A percentile compares a stretch with the other conserved stretches of the same genome.
Conservation (phyloP, 2,329 filamentous ascomycete species). For the Fusarium aywerte region DNA sequence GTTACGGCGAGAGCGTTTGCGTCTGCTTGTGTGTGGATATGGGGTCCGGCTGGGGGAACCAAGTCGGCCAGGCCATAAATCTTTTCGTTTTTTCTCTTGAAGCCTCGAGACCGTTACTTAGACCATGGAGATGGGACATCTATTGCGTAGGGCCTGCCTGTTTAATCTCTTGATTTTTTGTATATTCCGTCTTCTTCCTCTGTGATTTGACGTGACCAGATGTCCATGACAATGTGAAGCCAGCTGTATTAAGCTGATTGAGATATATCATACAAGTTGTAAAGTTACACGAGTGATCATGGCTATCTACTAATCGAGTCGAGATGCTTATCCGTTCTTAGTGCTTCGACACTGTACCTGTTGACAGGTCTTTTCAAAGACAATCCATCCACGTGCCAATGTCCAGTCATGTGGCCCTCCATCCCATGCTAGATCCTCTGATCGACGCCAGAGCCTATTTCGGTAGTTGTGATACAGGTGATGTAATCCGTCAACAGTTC, state of each 20-base stretch:
- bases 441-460: slow-evolving; percentile 35
- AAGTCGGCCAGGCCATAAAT: slow-evolving; percentile 58
- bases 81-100: slow-evolving; percentile 59
- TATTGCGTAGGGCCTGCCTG: slow-evolving; percentile 50
- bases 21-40: slow-evolving; percentile 44
- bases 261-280: background rate
- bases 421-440: slow-evolving; percentile 32
- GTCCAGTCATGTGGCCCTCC: slow-evolving; percentile 33
- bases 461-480: slow-evolving; percentile 29
- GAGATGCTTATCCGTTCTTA: slow-evolving; percentile 5
- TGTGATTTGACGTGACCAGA: slow-evolving; percentile 10
- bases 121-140: slow-evolving; percentile 53
- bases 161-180: slow-evolving; percentile 49
- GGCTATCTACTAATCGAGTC: background rate
- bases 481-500: slow-evolving; percentile 23
- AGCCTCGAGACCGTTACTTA: slow-evolving; percentile 51
- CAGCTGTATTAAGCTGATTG: background rate
- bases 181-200: slow-evolving; percentile 10
- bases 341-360: background rate
- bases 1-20: slow-evolving; percentile 39
- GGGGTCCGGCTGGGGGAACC: slow-evolving; percentile 41
- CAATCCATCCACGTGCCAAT: slow-evolving; percentile 31
- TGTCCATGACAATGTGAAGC: background rate
- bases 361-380: slow-evolving; percentile 23
- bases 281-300: background rate